phyloP scores from a whole-genome alignment of 202 grass and related monocot species.

The Bolboschoenoplectus hybrid region DNA sequence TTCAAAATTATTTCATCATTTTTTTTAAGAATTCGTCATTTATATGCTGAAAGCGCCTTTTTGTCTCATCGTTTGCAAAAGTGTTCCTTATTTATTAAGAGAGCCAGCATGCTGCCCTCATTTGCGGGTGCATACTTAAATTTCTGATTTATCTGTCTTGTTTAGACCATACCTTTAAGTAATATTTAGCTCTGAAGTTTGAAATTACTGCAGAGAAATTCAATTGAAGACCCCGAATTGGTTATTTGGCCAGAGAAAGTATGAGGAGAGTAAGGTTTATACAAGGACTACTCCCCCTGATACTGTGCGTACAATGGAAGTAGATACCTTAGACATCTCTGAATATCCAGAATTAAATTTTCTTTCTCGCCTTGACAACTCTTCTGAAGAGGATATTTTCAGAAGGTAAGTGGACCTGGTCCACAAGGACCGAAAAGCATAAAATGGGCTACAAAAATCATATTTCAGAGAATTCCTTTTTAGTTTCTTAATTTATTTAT shows the following conservation, averaged over 20 bases:
- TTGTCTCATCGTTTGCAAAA: constrained; percentile 4
- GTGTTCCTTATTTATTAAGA: neutral
- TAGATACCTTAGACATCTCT: constrained; percentile 45
- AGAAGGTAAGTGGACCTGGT: constrained; percentile 59
- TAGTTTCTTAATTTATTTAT: neutral
- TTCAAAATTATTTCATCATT: constrained; percentile 2
- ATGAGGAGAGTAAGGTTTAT: constrained; percentile 51
- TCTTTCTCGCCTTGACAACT: constrained; percentile 53
- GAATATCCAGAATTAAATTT: constrained; percentile 63
- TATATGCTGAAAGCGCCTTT: neutral
- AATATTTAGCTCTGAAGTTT: constrained; percentile 18
- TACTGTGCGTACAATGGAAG: constrained; percentile 44
- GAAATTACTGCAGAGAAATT: constrained; percentile 73
- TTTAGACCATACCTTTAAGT: neutral
- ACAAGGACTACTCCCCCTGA: constrained; percentile 48
- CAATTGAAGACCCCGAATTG: constrained; percentile 90
- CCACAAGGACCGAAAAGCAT: constrained; percentile 4
- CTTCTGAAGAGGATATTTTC: constrained; percentile 83
- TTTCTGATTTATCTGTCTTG: neutral
- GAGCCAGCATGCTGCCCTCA: neutral
- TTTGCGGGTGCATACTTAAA: neutral
- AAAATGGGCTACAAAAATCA: neutral
- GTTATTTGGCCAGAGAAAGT: constrained; percentile 97
- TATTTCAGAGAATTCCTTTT: neutral
- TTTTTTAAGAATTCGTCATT: neutral